Evolutionary conservation across 2,329 filamentous ascomycete species (phyloP).

Genomic region (Emericellopsis cladophorae): DNA sequence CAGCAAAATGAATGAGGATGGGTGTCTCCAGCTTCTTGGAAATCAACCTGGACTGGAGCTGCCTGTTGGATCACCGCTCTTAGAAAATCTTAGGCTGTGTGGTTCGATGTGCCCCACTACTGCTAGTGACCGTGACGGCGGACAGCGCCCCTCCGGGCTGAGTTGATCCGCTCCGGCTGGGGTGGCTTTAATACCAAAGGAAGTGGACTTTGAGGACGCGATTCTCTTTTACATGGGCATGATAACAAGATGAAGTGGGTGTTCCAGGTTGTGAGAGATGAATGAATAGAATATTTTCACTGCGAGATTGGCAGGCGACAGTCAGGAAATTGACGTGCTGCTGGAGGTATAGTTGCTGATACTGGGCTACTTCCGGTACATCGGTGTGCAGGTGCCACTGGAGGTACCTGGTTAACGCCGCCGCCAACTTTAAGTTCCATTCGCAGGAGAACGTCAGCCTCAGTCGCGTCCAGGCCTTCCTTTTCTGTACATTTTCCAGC

Average conservation of each 20-base stretch:
- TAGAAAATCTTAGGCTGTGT: conserved; percentile 5
- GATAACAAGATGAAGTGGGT: too few relatives aligned
- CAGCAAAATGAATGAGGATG: neutral
- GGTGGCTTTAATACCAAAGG: too few relatives aligned
- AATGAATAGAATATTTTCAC: too few relatives aligned
- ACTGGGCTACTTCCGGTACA: too few relatives aligned
- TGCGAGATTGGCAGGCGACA: too few relatives aligned
- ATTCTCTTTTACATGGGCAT: neutral
- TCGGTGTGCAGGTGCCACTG: too few relatives aligned
- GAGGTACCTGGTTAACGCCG: neutral
- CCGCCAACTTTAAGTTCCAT: too few relatives aligned
- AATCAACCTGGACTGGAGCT: conserved; percentile 1
- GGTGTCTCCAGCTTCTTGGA: neutral
- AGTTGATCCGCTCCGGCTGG: conserved; percentile 3
- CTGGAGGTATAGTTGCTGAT: too few relatives aligned
- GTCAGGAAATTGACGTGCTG: too few relatives aligned
- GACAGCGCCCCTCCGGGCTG: conserved; percentile 3
- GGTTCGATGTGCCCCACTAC: conserved; percentile 1
- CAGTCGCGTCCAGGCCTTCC: neutral
- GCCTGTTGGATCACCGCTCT: conserved; percentile 1
- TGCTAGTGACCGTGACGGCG: neutral
- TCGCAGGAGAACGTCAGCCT: neutral
- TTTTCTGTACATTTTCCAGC: too few relatives aligned
- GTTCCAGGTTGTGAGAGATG: too few relatives aligned
- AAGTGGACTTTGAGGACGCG: neutral